Percentiles rank a stretch among this genome's conserved stretches.
Conservation (phyloP, 306 rosid species). For the Cicer cuneatum region DNA sequence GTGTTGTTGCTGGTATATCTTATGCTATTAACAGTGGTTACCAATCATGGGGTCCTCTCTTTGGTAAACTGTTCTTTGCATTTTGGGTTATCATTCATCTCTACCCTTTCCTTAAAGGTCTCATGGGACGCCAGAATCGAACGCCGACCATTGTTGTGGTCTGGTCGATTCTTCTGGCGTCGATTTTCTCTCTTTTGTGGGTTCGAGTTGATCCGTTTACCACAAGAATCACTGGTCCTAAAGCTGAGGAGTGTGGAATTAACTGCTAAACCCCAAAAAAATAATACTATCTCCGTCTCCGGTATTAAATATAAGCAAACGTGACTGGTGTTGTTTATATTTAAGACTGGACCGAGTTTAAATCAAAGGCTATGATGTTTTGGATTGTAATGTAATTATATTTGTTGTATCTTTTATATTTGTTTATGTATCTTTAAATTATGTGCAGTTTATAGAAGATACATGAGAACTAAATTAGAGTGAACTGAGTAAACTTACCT, state of each 20-base stretch:
- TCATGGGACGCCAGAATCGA: slow-evolving; percentile 97
- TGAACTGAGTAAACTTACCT: slow-evolving; percentile 12
- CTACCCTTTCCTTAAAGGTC: slow-evolving; percentile 98
- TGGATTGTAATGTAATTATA: too few relatives aligned
- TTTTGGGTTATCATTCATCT: slow-evolving; percentile 97
- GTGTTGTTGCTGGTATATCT: slow-evolving; percentile 93
- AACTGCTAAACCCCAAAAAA: slow-evolving; percentile 65
- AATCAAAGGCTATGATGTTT: too few relatives aligned
- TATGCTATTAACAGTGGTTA: slow-evolving; percentile 94
- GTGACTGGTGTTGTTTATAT: too few relatives aligned
- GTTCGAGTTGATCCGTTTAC: slow-evolving; percentile 87
- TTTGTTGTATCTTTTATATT: slow-evolving; percentile 15
- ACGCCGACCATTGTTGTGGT: slow-evolving; percentile 94
- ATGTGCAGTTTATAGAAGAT: slow-evolving; percentile 46
- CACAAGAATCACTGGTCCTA: slow-evolving; percentile 89
- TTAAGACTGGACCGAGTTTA: too few relatives aligned
- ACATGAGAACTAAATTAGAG: slow-evolving; percentile 24
- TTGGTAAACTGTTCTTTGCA: slow-evolving; percentile 97
- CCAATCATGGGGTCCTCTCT: slow-evolving; percentile 98
- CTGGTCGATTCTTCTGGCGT: slow-evolving; percentile 92
- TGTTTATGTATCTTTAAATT: slow-evolving; percentile 25
- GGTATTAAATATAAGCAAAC: too few relatives aligned
- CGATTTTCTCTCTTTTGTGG: slow-evolving; percentile 93
- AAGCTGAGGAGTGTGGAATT: slow-evolving; percentile 82
- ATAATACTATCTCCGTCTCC: too few relatives aligned